Percentiles rank a stretch among this genome's conserved stretches.
Conservation (phyloP, 2,329 filamentous ascomycete genomes). For the Stenocarpella maydis region DNA sequence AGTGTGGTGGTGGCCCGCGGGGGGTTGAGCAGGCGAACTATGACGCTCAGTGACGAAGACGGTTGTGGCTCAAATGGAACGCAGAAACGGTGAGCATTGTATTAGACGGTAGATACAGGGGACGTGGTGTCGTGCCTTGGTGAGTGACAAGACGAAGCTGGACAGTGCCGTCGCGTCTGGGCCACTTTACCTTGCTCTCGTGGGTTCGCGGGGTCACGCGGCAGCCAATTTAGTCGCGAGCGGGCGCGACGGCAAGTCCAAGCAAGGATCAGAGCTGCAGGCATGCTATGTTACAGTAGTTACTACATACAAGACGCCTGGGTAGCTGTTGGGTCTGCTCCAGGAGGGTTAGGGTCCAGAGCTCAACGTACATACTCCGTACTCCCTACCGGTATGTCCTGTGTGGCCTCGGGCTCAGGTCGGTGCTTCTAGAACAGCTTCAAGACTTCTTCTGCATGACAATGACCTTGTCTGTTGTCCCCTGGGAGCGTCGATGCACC, state of each 20-base stretch:
- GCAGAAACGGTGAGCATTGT: neutral
- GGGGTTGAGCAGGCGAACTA: too few species aligned
- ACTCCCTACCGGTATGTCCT: neutral
- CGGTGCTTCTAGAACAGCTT: conserved; percentile 9
- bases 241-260: neutral
- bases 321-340: neutral
- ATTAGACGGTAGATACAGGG: neutral
- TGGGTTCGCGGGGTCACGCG: conserved; percentile 20
- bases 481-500: conserved; percentile 16
- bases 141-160: conserved; percentile 14
- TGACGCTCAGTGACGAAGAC: conserved; percentile 3
- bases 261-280: conserved; percentile 1
- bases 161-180: conserved; percentile 1
- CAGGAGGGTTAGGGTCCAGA: neutral
- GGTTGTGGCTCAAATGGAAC: conserved; percentile 2
- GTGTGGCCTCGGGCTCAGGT: neutral
- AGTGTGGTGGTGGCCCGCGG: too few species aligned
- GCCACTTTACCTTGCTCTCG: neutral
- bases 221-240: conserved; percentile 4
- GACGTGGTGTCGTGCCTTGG: neutral
- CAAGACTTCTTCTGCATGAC: neutral
- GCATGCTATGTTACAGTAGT: too few species aligned
- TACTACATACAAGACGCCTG: too few species aligned
- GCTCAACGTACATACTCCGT: too few species aligned
- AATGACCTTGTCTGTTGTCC: too few species aligned